phyloP scores from a whole-genome alignment of 2,329 filamentous ascomycete species.

The Fusarium aywerte region DNA sequence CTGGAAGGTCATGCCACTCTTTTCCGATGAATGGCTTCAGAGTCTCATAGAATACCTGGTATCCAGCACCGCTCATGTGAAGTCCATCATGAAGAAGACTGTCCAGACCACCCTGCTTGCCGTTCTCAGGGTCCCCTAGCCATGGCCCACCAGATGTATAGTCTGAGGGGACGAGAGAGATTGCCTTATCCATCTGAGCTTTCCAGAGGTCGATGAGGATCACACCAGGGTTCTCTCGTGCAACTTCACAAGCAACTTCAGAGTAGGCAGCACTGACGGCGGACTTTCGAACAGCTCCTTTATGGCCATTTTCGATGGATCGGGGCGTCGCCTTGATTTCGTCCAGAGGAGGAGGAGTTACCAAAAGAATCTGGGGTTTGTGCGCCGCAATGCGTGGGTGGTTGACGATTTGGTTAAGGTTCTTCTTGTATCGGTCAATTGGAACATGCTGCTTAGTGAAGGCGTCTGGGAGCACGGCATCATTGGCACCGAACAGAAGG shows the following conservation, averaged over 20 bases:
- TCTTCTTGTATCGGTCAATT: conserved; percentile 77
- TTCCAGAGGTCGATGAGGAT: conserved; percentile 83
- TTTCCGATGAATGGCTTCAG: conserved; percentile 61
- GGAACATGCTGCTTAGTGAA: conserved; percentile 79
- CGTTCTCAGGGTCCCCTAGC: conserved; percentile 62
- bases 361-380: conserved; percentile 76
- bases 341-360: conserved; percentile 86
- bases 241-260: conserved; percentile 71
- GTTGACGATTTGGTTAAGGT: conserved; percentile 76
- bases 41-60: conserved; percentile 62
- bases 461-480: conserved; percentile 75
- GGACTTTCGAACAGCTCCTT: conserved; percentile 57
- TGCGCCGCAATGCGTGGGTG: conserved; percentile 78
- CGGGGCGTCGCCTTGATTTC: conserved; percentile 71
- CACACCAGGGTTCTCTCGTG: conserved; percentile 72
- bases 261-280: conserved; percentile 67
- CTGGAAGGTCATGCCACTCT: conserved; percentile 53
- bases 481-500: conserved; percentile 90
- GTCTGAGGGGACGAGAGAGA: conserved; percentile 66
- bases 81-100: conserved; percentile 67
- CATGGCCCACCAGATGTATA: conserved; percentile 60
- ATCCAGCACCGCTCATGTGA: conserved; percentile 66
- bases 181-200: conserved; percentile 78
- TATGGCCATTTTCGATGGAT: conserved; percentile 60
- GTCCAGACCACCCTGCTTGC: conserved; percentile 62